Conservation (phyloP, 2,329 filamentous ascomycete genomes). For the Epichloe amarillans region DNA sequence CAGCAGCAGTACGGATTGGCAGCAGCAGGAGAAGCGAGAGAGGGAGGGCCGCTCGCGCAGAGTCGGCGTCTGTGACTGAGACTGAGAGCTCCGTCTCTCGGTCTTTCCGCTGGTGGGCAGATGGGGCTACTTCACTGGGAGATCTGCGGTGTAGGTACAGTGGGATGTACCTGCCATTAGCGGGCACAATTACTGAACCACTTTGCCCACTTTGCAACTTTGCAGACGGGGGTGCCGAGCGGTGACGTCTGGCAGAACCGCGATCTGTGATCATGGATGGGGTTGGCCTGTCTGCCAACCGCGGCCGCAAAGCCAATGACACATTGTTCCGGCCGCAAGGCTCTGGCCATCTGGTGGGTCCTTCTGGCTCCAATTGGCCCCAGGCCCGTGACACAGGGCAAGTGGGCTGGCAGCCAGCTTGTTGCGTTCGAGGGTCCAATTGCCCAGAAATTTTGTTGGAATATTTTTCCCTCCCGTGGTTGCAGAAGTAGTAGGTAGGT, state of each 20-base stretch:
- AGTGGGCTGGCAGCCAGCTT: background rate
- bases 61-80: conserved; percentile 6
- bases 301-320: conserved; percentile 17
- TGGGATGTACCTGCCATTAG: background rate
- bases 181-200: too few species aligned
- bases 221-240: conserved; percentile 10
- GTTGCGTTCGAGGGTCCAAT: background rate
- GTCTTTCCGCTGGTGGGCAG: background rate
- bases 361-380: conserved; percentile 1
- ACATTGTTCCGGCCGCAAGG: conserved; percentile 15
- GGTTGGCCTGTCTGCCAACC: conserved; percentile 10
- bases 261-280: conserved; percentile 10
- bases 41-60: conserved; percentile 5
- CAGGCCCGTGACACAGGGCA: background rate
- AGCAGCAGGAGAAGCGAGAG: background rate
- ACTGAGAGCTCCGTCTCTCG: conserved; percentile 6
- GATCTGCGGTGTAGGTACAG: background rate
- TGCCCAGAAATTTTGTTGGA: background rate
- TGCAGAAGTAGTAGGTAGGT: background rate
- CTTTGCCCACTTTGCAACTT: too few species aligned
- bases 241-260: conserved; percentile 19
- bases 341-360: conserved; percentile 4
- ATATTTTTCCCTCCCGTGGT: conserved; percentile 1
- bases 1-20: background rate
- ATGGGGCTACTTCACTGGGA: background rate